Conservation (phyloP, 805 yeast genomes). For the Teunomyces kruisii region DNA sequence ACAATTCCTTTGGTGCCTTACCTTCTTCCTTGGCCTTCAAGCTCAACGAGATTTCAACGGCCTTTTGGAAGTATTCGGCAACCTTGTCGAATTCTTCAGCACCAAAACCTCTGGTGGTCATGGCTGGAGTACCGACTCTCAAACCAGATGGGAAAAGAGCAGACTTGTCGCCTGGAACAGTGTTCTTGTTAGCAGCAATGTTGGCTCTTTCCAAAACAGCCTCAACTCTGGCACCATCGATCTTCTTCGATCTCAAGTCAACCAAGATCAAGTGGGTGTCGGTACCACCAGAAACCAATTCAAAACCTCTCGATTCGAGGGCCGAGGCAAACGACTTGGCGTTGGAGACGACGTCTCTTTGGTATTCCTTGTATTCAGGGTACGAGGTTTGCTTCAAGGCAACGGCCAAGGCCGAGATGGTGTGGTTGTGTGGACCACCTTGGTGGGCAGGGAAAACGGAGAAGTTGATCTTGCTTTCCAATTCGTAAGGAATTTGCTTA, state of each 20-base stretch:
- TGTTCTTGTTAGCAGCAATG: slow-evolving; percentile 95
- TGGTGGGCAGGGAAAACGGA: slow-evolving; percentile 99
- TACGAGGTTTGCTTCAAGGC: slow-evolving; percentile 92
- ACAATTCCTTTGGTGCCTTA: slow-evolving; percentile 53
- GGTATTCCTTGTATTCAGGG: slow-evolving; percentile 90
- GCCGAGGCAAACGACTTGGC: slow-evolving; percentile 80
- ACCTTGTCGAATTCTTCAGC: slow-evolving; percentile 82
- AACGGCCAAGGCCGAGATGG: slow-evolving; percentile 95
- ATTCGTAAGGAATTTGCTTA: slow-evolving; percentile 84
- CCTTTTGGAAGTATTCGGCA: slow-evolving; percentile 75
- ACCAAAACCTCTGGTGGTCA: slow-evolving; percentile 96
- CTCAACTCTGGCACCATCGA: slow-evolving; percentile 22
- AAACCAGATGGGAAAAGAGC: slow-evolving; percentile 97
- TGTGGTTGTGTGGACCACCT: slow-evolving; percentile 99
- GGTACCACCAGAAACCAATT: slow-evolving; percentile 90
- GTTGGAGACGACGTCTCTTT: slow-evolving; percentile 80
- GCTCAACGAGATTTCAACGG: slow-evolving; percentile 63
- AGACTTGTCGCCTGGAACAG: slow-evolving; percentile 96
- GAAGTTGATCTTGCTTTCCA: slow-evolving; percentile 93
- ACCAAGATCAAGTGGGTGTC: slow-evolving; percentile 96
- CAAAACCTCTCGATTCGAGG: slow-evolving; percentile 71
- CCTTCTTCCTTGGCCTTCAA: slow-evolving; percentile 63
- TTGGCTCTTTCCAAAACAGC: slow-evolving; percentile 91
- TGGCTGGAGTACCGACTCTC: slow-evolving; percentile 97
- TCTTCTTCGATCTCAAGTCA: slow-evolving; percentile 56